These are phyloP conservation scores for Plenodomus lindquistii DNA, from an alignment of 2,329 filamentous ascomycete genomes.

Conservation along the genomic window DNA sequence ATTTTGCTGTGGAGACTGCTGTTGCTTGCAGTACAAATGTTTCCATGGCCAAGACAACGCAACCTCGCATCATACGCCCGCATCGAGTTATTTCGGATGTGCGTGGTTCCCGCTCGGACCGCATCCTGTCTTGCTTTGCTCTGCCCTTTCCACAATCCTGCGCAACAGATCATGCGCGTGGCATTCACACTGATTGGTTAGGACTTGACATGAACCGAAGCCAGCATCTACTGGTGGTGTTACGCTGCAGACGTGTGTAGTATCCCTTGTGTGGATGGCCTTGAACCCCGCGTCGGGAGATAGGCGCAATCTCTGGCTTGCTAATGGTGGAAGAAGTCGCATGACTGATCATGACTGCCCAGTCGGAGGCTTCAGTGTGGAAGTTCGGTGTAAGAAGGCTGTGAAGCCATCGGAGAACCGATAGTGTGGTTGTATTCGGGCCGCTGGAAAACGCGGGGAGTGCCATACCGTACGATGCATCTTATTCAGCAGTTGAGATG, in stretches of 20 bases:
- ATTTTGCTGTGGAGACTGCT: neutral
- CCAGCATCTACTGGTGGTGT: conserved; percentile 1
- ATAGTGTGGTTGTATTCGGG: conserved; percentile 13
- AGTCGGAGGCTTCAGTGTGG: conserved; percentile 1
- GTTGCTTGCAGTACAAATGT: neutral
- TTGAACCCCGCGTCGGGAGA: conserved; percentile 5
- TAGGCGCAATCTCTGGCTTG: conserved; percentile 11
- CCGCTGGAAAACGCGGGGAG: conserved; percentile 23
- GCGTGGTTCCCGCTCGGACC: conserved; percentile 1
- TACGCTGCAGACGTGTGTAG: conserved; percentile 9
- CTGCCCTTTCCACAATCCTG: conserved; percentile 1
- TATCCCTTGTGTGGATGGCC: conserved; percentile 7
- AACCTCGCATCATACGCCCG: conserved; percentile 9
- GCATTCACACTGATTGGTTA: neutral
- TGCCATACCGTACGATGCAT: conserved; percentile 2
- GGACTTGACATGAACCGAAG: neutral
- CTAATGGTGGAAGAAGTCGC: conserved; percentile 6
- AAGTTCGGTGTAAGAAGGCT: conserved; percentile 1
- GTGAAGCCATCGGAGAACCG: conserved; percentile 13
- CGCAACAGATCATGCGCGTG: conserved; percentile 1
- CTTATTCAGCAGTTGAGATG: conserved; percentile 18
- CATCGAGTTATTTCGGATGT: conserved; percentile 2
- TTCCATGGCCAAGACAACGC: neutral
- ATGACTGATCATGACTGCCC: neutral
- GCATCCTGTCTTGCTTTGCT: conserved; percentile 1